Percentiles rank a stretch among this genome's conserved stretches.
phyloP scores from a whole-genome alignment of 2,329 filamentous ascomycete genomes.

The Colletotrichum echinochloae region DNA sequence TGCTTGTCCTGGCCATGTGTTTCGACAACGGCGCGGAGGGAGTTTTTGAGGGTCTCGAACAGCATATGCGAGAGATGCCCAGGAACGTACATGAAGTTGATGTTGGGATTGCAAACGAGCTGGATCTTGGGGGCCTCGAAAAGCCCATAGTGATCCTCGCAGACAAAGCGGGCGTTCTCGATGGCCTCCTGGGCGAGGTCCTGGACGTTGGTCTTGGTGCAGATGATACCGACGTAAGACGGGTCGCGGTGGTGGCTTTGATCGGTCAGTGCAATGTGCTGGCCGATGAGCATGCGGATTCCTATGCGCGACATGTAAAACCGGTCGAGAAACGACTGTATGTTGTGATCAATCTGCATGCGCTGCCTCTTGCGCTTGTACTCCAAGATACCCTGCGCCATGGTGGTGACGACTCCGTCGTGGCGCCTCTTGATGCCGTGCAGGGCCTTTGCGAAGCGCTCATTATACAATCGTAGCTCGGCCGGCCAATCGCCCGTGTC shows the following conservation, averaged over 20 bases:
- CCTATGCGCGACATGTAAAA: conserved; percentile 99
- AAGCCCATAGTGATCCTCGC: conserved; percentile 97
- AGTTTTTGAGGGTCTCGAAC: conserved; percentile 99
- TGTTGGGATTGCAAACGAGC: conserved; percentile 91
- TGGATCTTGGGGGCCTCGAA: conserved; percentile 98
- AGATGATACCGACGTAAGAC: conserved; percentile 98
- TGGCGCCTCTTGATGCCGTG: conserved; percentile 96
- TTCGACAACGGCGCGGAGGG: conserved; percentile 94
- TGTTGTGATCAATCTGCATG: conserved; percentile 98
- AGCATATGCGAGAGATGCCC: conserved; percentile 99
- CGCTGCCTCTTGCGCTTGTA: conserved; percentile 97
- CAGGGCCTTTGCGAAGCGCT: conserved; percentile 86
- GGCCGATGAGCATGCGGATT: conserved; percentile 98
- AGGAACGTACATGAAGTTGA: conserved; percentile 99
- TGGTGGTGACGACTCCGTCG: conserved; percentile 96
- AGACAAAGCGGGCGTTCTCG: conserved; percentile 98
- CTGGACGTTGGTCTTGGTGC: conserved; percentile 96
- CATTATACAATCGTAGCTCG: conserved; percentile 94
- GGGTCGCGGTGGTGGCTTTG: conserved; percentile 90
- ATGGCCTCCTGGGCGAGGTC: conserved; percentile 97
- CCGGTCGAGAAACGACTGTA: conserved; percentile 96
- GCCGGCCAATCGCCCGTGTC: conserved; percentile 92
- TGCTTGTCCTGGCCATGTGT: conserved; percentile 95
- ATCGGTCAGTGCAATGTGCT: conserved; percentile 96
- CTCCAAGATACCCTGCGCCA: conserved; percentile 97